These are phyloP conservation scores for Crucihimalaya himalaica DNA, from an alignment of 345 rosid genomes.

Conservation along the genomic window DNA sequence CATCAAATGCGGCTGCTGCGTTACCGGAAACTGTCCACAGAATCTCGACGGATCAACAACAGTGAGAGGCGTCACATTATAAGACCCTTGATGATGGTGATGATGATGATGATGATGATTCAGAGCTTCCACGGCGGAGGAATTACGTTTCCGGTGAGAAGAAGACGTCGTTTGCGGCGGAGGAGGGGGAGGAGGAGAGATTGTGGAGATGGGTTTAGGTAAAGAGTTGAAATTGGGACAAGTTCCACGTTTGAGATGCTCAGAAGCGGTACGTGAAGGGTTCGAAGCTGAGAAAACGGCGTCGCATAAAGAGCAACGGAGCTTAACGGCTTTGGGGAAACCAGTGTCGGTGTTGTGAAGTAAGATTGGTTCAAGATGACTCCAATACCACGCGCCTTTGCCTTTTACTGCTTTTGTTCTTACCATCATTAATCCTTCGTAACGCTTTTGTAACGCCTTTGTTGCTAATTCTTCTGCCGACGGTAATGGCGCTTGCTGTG, in stretches of 20 bases:
- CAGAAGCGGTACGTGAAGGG: constrained; percentile 97
- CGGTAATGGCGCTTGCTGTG: constrained; percentile 47
- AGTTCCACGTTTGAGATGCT: constrained; percentile 95
- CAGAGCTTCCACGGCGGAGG: constrained; percentile 38
- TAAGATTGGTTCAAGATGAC: constrained; percentile 85
- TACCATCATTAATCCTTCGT: constrained; percentile 89
- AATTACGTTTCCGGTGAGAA: constrained; percentile 61
- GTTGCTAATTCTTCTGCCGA: constrained; percentile 72
- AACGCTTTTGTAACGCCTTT: constrained; percentile 77
- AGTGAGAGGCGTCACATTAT: constrained; percentile 63
- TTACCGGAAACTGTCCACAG: constrained; percentile 35
- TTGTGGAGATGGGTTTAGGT: constrained; percentile 59
- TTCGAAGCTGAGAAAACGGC: constrained; percentile 98
- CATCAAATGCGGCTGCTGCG: constrained; percentile 76
- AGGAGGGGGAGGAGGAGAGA: constrained; percentile 40
- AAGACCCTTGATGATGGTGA: constrained; percentile 34
- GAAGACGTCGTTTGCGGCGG: not conserved
- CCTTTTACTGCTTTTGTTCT: constrained; percentile 90
- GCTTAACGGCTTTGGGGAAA: constrained; percentile 92
- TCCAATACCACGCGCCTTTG: constrained; percentile 99
- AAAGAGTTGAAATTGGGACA: constrained; percentile 92
- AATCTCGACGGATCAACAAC: constrained; percentile 75
- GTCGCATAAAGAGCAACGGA: constrained; percentile 91
- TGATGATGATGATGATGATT: constrained; percentile 37
- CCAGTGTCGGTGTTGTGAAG: constrained; percentile 86